Base-by-base conservation (phyloP, 805 yeast species). In the Wickerhamiella siamensis region DNA sequence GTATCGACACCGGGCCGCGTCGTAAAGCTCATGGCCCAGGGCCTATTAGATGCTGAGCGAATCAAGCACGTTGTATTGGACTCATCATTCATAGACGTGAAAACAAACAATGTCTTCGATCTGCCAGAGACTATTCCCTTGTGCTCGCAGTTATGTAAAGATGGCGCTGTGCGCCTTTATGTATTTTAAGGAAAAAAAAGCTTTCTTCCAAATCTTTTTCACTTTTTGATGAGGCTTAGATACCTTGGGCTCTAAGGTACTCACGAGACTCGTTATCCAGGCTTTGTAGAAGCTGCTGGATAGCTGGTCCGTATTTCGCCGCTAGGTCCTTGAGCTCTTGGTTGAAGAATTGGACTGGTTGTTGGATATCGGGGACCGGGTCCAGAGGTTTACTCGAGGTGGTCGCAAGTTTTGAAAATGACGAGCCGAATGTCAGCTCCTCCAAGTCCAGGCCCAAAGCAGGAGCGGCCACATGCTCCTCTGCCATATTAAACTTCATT, bases 391-490 rank as follows among this genome's bases (percentile, higher is more conserved):
- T 74, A 14, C 61, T 61, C 27, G 72, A 67, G 38, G 86, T 76
- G 2, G 81, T 71, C 1, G 71, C 74, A 45, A 91, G 66, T 54
- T 72, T 77, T 40, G 93, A 82, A 60, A 74, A 91, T 40, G 78
- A 75, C 0, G 95, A 79, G 2, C 97, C 97, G 61, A 87, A 91
- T 2, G 91, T 67, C 39, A 79, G 70, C 47, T 86, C 94, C 40
- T 80, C 86, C 24, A 71, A 52, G 49, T 78, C 79, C 17, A 70
- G 53, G 38, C 72, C 77, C 32, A 59, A 59, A 29, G 45, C 39
- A 22, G 47, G 44, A 10, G 47, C 53, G 29, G 65, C 61, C 22
- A 40, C 54, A 15, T 49, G 56, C 6, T 40, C 48, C 43, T 63
- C 64, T 2, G 61, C 67, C 36, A 65, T 47, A 38, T 60, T 65